Percentiles rank a stretch among this genome's conserved stretches.
Conservation (phyloP, 169 alveolate species). For the Eimeria falciformis region DNA sequence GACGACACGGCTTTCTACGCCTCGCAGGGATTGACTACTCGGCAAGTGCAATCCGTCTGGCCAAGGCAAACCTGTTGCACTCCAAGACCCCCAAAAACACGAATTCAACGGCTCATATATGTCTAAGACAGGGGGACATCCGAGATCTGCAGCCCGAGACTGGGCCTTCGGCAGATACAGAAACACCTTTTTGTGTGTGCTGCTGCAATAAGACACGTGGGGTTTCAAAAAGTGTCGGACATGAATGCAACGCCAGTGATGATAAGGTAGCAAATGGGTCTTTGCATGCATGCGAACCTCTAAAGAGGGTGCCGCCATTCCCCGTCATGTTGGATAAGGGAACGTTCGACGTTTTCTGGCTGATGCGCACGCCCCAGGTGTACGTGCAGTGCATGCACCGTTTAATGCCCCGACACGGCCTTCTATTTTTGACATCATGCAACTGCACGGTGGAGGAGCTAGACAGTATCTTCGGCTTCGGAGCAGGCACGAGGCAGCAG, state of each 20-base stretch:
- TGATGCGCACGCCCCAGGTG: conserved; percentile 63
- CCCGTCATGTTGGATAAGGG: conserved; percentile 74
- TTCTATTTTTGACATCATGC: conserved; percentile 72
- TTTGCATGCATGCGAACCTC: conserved; percentile 12
- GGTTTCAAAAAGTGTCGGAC: not conserved
- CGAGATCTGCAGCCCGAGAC: conserved; percentile 6
- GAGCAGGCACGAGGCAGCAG: not conserved
- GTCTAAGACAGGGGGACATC: conserved; percentile 57
- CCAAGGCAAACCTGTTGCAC: conserved; percentile 26
- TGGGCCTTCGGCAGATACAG: not conserved
- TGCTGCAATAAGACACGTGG: conserved; percentile 21
- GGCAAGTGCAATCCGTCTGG: conserved; percentile 54
- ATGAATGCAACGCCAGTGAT: not conserved
- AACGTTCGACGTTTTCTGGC: conserved; percentile 75
- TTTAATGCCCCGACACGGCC: conserved; percentile 57
- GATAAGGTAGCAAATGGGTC: not conserved
- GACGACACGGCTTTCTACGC: conserved; percentile 56
- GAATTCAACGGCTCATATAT: not conserved
- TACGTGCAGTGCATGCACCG: conserved; percentile 65
- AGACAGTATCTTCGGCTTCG: conserved; percentile 44
- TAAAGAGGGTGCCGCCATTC: conserved; percentile 39
- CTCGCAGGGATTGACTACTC: conserved; percentile 73
- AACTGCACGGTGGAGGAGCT: conserved; percentile 76
- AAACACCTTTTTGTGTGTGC: conserved; percentile 4
- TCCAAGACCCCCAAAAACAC: not conserved